Conservation (phyloP, 805 yeast genomes). For the Candida peoriensis region DNA sequence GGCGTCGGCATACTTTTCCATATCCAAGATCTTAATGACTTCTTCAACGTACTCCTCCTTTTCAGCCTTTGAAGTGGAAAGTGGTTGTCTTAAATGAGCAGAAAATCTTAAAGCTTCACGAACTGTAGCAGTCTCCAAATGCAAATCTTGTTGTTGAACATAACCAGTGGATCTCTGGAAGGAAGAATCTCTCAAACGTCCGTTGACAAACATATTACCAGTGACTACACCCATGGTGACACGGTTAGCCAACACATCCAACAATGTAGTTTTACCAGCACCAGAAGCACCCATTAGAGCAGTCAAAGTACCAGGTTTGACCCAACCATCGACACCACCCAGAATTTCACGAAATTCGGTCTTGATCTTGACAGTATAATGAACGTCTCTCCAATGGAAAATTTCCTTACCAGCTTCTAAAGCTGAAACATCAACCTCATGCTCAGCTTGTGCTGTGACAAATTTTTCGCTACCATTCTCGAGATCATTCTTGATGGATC, state of each 20-base stretch:
- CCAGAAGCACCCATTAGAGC: slow-evolving; percentile 78
- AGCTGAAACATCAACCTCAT: slow-evolving; percentile 21
- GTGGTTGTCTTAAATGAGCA: slow-evolving; percentile 65
- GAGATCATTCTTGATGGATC: slow-evolving; percentile 22
- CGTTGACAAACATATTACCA: slow-evolving; percentile 64
- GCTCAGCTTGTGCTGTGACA: slow-evolving; percentile 13
- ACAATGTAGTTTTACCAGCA: slow-evolving; percentile 75
- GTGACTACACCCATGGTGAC: slow-evolving; percentile 67
- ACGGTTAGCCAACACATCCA: slow-evolving; percentile 68
- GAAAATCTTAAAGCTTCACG: slow-evolving; percentile 67
- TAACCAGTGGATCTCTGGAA: slow-evolving; percentile 54
- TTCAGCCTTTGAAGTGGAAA: slow-evolving; percentile 42
- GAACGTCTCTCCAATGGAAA: slow-evolving; percentile 75
- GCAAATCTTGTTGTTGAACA: slow-evolving; percentile 75
- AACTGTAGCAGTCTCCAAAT: slow-evolving; percentile 59
- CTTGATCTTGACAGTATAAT: slow-evolving; percentile 64
- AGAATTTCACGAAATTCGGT: slow-evolving; percentile 55
- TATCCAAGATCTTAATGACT: slow-evolving; percentile 56
- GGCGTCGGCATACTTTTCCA: slow-evolving; percentile 64
- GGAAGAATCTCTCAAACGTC: slow-evolving; percentile 51
- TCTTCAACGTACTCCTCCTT: slow-evolving; percentile 64
- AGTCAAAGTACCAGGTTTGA: slow-evolving; percentile 76
- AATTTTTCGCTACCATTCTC: slow-evolving; percentile 27
- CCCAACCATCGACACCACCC: slow-evolving; percentile 73
- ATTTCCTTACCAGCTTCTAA: slow-evolving; percentile 41